Percentiles rank a stretch among this genome's conserved stretches.
These are phyloP conservation scores for Microbotryomycetes sp. DNA, from an alignment of 1,284 basidiomycete genomes.

Conservation along the genomic window DNA sequence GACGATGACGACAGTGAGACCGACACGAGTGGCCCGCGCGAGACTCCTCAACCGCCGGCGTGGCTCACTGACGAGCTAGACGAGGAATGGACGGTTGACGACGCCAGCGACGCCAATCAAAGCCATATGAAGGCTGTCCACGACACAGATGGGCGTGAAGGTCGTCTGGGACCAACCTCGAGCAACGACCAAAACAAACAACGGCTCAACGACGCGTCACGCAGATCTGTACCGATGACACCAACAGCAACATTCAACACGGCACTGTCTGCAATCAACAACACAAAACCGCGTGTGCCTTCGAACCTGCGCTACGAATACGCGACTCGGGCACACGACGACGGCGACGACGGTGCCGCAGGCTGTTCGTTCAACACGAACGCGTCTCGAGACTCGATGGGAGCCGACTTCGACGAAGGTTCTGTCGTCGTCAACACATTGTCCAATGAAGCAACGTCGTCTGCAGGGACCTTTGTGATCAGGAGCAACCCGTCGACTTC, in stretches of 20 bases:
- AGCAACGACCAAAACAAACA: background rate
- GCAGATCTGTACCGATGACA: background rate
- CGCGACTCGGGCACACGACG: slow-evolving; percentile 7
- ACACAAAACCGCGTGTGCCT: slow-evolving; percentile 23
- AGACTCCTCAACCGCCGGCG: too few relatives aligned
- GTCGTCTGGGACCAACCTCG: too few relatives aligned
- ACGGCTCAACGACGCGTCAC: too few relatives aligned
- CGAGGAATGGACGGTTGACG: background rate
- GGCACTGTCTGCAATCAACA: slow-evolving; percentile 6
- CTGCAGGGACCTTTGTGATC: slow-evolving; percentile 18
- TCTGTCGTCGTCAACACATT: background rate
- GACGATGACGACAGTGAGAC: too few relatives aligned
- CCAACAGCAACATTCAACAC: background rate
- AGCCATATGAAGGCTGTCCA: background rate
- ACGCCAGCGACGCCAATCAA: background rate
- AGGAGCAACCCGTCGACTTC: slow-evolving; percentile 4
- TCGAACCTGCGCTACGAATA: slow-evolving; percentile 18
- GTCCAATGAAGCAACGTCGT: background rate
- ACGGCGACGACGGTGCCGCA: background rate
- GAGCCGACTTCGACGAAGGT: background rate
- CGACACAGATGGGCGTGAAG: too few relatives aligned
- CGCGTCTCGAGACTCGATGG: too few relatives aligned
- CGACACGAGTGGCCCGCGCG: too few relatives aligned
- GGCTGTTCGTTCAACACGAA: background rate
- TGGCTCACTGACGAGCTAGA: background rate